These are phyloP conservation scores for Citrus unshiu DNA, from an alignment of 345 rosid species.

Conservation along the genomic window DNA sequence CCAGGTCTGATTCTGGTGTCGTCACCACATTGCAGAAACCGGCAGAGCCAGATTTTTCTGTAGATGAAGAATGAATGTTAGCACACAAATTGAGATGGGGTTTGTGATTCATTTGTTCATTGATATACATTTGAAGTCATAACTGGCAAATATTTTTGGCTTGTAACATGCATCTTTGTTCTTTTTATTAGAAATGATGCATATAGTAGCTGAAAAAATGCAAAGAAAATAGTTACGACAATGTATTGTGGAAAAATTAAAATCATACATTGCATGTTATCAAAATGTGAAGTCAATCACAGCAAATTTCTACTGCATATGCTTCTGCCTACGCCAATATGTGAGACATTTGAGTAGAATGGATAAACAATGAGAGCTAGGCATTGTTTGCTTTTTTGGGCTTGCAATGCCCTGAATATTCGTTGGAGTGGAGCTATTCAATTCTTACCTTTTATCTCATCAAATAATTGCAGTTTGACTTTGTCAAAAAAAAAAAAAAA, in stretches of 20 bases:
- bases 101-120: not conserved
- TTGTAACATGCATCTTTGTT: not conserved
- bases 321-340: not conserved
- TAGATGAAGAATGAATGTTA: conserved; percentile 36
- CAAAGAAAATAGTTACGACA: not conserved
- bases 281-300: not conserved
- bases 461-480: too few relatives aligned
- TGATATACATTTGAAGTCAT: not conserved
- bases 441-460: too few relatives aligned
- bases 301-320: not conserved
- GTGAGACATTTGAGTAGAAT: not conserved
- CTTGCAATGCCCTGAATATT: not conserved
- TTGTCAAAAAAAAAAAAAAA: too few relatives aligned
- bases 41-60: conserved; percentile 78
- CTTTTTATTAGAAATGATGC: conserved; percentile 2
- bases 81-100: not conserved
- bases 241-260: not conserved
- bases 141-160: not conserved
- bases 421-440: too few relatives aligned
- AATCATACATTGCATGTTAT: not conserved
- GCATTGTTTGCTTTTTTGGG: not conserved
- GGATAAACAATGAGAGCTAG: not conserved
- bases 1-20: conserved; percentile 40
- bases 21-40: conserved; percentile 64
- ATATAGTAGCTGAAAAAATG: not conserved